A percentile compares a stretch with the other conserved stretches of the same genome.
Conservation (phyloP, 768 basidiomycete species). For the Leccinum fibrillosum region DNA sequence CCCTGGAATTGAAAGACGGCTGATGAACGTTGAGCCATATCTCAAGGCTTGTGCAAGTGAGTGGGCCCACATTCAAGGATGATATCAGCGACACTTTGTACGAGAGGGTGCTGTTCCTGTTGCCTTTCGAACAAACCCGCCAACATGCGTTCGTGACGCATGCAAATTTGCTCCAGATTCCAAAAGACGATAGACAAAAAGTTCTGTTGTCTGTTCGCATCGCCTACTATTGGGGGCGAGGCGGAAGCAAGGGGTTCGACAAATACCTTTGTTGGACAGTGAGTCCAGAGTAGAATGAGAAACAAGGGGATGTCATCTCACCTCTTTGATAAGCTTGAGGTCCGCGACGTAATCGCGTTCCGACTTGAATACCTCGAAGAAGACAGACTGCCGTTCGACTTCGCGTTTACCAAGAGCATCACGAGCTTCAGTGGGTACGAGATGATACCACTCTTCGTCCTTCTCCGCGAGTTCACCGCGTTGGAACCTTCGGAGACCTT, state of each 20-base stretch:
- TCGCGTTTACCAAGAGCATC: conserved; percentile 73
- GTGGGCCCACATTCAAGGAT: conserved; percentile 66
- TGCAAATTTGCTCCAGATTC: conserved; percentile 68
- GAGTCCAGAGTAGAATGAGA: background rate
- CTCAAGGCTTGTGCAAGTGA: conserved; percentile 3
- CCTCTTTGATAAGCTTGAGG: conserved; percentile 66
- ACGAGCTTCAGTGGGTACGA: conserved; percentile 70
- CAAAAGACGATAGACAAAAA: conserved; percentile 85
- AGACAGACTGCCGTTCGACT: conserved; percentile 77
- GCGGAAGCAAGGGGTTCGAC: conserved; percentile 60
- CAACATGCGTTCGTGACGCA: conserved; percentile 67
- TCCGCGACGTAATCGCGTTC: conserved; percentile 89
- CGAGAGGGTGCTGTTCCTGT: conserved; percentile 77
- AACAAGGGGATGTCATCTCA: conserved; percentile 25
- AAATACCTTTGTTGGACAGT: conserved; percentile 52
- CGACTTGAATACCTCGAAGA: conserved; percentile 88
- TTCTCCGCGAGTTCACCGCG: conserved; percentile 55
- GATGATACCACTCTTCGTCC: conserved; percentile 82
- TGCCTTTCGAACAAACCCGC: conserved; percentile 76
- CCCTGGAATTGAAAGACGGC: conserved; percentile 46
- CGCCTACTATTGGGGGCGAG: conserved; percentile 61
- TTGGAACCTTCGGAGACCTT: conserved; percentile 66
- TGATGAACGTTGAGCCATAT: conserved; percentile 21
- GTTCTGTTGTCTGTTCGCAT: conserved; percentile 45
- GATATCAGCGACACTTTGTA: conserved; percentile 82